Evolutionary conservation across 176 grass and related monocot species (phyloP).

Genomic region (Rhipidocladum racemiflorum): DNA sequence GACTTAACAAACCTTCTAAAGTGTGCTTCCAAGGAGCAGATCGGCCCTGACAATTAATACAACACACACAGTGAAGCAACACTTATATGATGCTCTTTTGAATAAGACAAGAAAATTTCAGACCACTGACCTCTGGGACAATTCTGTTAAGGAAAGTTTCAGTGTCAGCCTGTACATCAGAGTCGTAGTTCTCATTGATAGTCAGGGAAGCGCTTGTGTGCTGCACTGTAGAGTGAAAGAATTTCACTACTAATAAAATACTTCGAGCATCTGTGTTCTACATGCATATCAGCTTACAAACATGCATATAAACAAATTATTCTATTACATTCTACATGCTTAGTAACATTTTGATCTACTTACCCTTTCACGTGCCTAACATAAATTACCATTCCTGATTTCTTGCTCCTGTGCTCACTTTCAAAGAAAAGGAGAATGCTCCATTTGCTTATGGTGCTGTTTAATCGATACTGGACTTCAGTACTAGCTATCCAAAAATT

Average conservation of each 20-base stretch:
- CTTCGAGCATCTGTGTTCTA: background rate
- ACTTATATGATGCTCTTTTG: background rate
- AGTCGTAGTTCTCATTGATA: constrained; percentile 95
- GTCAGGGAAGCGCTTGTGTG: constrained; percentile 97
- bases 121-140: constrained; percentile 69
- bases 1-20: constrained; percentile 69
- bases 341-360: background rate
- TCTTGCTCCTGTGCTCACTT: background rate
- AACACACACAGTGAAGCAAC: constrained; percentile 16
- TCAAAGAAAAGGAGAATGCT: background rate
- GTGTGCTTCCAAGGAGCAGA: constrained; percentile 98
- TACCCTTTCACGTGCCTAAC: background rate
- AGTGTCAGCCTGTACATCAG: constrained; percentile 86
- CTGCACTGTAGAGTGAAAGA: constrained; percentile 61
- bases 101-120: constrained; percentile 1
- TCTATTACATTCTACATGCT: background rate
- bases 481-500: background rate
- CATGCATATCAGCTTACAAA: background rate
- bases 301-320: background rate
- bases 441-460: background rate
- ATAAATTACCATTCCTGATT: background rate
- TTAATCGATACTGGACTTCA: background rate
- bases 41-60: constrained; percentile 48
- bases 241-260: constrained; percentile 25
- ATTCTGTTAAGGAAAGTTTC: constrained; percentile 91